These are phyloP conservation scores for Nakataea oryzae DNA, from an alignment of 2,329 filamentous ascomycete genomes.

Conservation along the genomic window DNA sequence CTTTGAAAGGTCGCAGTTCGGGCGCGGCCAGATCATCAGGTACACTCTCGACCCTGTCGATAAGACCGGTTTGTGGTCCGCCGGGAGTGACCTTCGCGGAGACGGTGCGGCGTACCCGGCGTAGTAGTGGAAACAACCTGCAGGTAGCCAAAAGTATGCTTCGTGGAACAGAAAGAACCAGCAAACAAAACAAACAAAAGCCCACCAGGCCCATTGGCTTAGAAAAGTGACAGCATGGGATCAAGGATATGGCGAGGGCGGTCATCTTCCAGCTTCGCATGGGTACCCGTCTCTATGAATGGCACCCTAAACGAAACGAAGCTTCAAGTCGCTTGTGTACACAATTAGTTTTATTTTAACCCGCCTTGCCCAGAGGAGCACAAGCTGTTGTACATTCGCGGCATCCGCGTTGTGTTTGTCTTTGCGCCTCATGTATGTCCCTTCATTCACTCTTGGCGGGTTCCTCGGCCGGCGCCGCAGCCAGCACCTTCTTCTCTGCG, in stretches of 20 bases:
- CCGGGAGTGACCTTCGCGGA: slow-evolving; percentile 75
- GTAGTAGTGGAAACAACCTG: not conserved
- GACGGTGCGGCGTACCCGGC: slow-evolving; percentile 45
- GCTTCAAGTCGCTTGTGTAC: not conserved
- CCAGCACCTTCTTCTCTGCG: slow-evolving; percentile 83
- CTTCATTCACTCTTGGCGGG: not conserved
- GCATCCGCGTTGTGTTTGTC: not conserved
- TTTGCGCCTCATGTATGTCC: not conserved
- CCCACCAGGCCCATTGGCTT: too few species aligned
- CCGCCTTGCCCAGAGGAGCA: not conserved
- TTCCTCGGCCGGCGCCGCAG: slow-evolving; percentile 18
- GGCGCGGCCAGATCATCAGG: slow-evolving; percentile 74
- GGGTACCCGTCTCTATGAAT: too few species aligned
- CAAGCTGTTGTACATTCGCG: not conserved
- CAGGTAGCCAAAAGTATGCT: not conserved
- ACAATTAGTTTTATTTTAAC: not conserved
- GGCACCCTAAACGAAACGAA: too few species aligned
- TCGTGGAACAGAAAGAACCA: not conserved
- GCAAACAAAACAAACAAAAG: not conserved
- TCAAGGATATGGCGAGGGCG: too few species aligned
- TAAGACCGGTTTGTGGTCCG: slow-evolving; percentile 64
- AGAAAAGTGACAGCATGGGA: too few species aligned
- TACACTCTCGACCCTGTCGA: slow-evolving; percentile 58
- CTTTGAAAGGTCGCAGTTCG: slow-evolving; percentile 59
- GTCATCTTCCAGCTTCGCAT: not conserved